Evolutionary conservation across 805 yeast genomes (phyloP).

Genomic region (Yamadazyma olivae): DNA sequence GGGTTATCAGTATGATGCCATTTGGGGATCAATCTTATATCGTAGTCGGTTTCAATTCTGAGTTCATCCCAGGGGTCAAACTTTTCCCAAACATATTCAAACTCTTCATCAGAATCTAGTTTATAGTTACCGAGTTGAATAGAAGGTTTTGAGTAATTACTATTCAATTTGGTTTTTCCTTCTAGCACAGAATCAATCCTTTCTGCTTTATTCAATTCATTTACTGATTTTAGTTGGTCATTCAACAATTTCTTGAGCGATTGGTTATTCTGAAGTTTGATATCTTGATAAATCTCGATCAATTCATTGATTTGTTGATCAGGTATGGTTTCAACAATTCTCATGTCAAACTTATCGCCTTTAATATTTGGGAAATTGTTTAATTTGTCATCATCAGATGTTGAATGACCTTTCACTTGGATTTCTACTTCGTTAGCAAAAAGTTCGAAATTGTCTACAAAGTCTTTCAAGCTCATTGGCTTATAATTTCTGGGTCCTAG

Average conservation of each 20-base stretch:
- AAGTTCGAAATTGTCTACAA: conserved; percentile 24
- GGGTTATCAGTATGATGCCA: too few species aligned
- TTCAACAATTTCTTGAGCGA: conserved; percentile 18
- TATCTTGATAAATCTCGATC: conserved; percentile 19
- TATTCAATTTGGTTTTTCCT: conserved; percentile 24
- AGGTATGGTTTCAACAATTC: background rate
- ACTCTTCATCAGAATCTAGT: conserved; percentile 39
- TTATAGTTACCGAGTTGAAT: conserved; percentile 35
- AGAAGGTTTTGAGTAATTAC: conserved; percentile 31
- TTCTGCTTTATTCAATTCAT: conserved; percentile 35
- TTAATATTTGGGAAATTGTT: background rate
- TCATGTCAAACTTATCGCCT: background rate
- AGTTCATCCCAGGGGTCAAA: conserved; percentile 48
- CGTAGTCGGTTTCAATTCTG: conserved; percentile 35
- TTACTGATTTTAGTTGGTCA: conserved; percentile 25
- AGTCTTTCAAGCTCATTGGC: conserved; percentile 47
- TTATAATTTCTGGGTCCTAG: conserved; percentile 60
- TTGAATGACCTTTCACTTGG: background rate
- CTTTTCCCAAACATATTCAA: conserved; percentile 41
- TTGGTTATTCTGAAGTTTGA: conserved; percentile 16
- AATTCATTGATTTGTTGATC: background rate
- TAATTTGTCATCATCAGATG: background rate
- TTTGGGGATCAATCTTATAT: conserved; percentile 35
- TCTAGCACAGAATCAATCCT: conserved; percentile 34
- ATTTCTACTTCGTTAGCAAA: conserved; percentile 2